Evolutionary conservation across 106 monocot species (phyloP).

Genomic region (Iris macrosiphon): DNA sequence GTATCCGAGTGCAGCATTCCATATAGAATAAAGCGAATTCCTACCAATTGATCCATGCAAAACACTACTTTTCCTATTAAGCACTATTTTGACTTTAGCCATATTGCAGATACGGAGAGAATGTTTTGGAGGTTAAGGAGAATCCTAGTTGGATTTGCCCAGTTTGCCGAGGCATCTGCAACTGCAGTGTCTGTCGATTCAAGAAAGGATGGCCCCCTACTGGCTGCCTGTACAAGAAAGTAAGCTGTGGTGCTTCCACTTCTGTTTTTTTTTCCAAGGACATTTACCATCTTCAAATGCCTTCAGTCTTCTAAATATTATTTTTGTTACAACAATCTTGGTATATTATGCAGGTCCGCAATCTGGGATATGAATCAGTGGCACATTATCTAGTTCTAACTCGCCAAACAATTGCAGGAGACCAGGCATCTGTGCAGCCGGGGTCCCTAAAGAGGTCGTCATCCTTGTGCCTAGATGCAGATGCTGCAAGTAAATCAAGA

Average conservation of each 20-base stretch:
- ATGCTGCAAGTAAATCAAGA: too few relatives aligned
- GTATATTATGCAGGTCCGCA: slow-evolving; percentile 7
- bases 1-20: too few relatives aligned
- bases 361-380: slow-evolving; percentile 36
- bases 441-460: too few relatives aligned
- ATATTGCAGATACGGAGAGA: slow-evolving; percentile 75
- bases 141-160: slow-evolving; percentile 70
- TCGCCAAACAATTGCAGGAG: neutral
- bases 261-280: neutral
- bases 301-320: too few relatives aligned
- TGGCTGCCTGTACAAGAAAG: slow-evolving; percentile 46
- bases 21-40: too few relatives aligned
- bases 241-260: slow-evolving; percentile 7
- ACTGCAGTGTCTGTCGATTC: slow-evolving; percentile 62
- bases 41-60: too few relatives aligned
- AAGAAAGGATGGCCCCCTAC: slow-evolving; percentile 79
- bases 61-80: too few relatives aligned
- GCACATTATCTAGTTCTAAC: slow-evolving; percentile 39
- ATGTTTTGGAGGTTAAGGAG: slow-evolving; percentile 59
- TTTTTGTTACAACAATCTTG: too few relatives aligned
- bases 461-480: too few relatives aligned
- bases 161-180: slow-evolving; percentile 73
- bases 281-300: too few relatives aligned
- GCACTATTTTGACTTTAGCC: too few relatives aligned
- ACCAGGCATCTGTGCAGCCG: neutral